These are phyloP conservation scores for Haplosporangium sp. DNA, from an alignment of 371 early-diverging fungal genomes.

Conservation along the genomic window DNA sequence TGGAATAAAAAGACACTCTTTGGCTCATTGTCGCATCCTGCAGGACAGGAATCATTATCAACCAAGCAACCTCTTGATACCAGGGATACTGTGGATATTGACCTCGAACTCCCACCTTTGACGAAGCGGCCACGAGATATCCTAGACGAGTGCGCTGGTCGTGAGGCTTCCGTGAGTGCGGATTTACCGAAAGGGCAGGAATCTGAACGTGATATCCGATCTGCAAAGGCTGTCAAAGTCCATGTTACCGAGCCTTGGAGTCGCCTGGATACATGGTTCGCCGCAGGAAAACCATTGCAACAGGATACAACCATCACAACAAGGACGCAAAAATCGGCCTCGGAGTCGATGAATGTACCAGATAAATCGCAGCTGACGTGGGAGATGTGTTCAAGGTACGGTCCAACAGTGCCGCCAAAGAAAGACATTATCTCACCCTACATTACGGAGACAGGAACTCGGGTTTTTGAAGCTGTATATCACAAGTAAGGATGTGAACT, in stretches of 20 bases:
- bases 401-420: constrained; percentile 12
- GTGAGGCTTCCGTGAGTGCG: not conserved
- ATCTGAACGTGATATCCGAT: too few species aligned
- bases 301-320: constrained; percentile 1
- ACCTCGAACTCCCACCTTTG: constrained; percentile 27
- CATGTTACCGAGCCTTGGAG: not conserved
- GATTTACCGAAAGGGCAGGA: not conserved
- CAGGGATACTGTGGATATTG: constrained; percentile 14
- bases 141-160: constrained; percentile 17
- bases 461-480: constrained; percentile 54
- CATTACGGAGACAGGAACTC: constrained; percentile 56
- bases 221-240: not conserved
- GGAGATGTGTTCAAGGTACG: constrained; percentile 19
- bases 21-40: constrained; percentile 11
- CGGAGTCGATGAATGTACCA: not conserved
- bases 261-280: constrained; percentile 23
- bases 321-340: not conserved
- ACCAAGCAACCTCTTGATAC: not conserved
- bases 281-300: constrained; percentile 20
- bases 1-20: constrained; percentile 9
- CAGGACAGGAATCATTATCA: not conserved
- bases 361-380: constrained; percentile 23
- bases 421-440: constrained; percentile 53
- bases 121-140: constrained; percentile 40
- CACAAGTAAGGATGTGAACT: constrained; percentile 29